Evolutionary conservation across 2,329 filamentous ascomycete genomes (phyloP).

Genomic region (Aspergillus proliferans): DNA sequence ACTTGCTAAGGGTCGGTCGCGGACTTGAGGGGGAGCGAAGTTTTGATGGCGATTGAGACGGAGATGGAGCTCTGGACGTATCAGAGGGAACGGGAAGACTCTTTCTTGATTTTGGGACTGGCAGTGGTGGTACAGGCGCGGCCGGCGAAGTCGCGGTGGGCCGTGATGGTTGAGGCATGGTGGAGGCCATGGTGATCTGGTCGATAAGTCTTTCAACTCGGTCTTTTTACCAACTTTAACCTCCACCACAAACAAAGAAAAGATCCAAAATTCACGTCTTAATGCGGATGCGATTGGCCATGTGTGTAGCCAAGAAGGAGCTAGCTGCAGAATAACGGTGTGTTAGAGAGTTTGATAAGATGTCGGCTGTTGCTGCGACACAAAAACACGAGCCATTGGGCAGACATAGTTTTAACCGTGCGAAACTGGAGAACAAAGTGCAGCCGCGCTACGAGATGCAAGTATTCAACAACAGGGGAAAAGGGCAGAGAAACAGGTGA

Average conservation of each 20-base stretch:
- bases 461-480: no score
- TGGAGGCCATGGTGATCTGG: conserved; percentile 18
- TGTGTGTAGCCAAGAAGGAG: neutral
- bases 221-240: no score
- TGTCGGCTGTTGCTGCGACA: no score
- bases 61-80: conserved; percentile 39
- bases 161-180: conserved; percentile 61
- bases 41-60: conserved; percentile 45
- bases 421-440: neutral
- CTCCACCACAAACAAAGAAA: neutral
- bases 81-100: conserved; percentile 49
- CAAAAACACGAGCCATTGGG: neutral
- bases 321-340: neutral
- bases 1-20: conserved; percentile 45
- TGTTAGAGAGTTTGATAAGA: neutral
- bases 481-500: no score
- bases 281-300: neutral
- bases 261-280: neutral
- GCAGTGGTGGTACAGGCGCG: conserved; percentile 66
- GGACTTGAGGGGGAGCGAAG: conserved; percentile 56
- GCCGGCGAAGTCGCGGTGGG: conserved; percentile 61
- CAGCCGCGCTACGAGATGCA: no score
- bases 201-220: neutral
- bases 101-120: conserved; percentile 66
- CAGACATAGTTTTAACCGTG: neutral